Base-by-base conservation (phyloP, 2,329 filamentous ascomycete genomes). In the Fusarium multiceps region DNA sequence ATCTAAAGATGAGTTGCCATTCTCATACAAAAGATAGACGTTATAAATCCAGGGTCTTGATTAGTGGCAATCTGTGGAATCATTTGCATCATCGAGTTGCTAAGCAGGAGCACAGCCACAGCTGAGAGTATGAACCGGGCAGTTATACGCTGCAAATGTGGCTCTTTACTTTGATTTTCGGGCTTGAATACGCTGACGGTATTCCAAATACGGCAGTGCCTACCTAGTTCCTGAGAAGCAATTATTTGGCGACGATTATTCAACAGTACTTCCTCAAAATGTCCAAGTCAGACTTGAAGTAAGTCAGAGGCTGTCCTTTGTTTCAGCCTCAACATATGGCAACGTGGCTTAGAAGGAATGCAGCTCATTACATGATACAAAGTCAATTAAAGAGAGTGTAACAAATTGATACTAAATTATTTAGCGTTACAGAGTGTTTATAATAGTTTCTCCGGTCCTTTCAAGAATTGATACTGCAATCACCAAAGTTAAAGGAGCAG, bases 81-180 rank as follows among this genome's bases (percentile, higher is more conserved):
- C 69, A 49, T 68, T 69, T 74, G 69, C 71, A 75, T 75, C 72
- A 75, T 75, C 67, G 71, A 67, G 59, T 47, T 41, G 37, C 30
- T 56, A 46, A 50, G 61, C 46, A 37, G 12, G 34, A 58, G 65
- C 54, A 46, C 65, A 42, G 55, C 60, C 67, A 69, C 71, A 69
- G 69, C 66, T 18, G 21, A 23, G 14, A 54, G 14, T 37, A n/a
- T n/a, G 34, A 37, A 37, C 20, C 42, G 30, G 27, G 10, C 27
- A 28, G 23, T 25, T 50, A 32, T 67, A 67, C 46, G 50, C 63
- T 50, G 23, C 9, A 30, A 37, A 40, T 45, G 32, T 57, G 51
- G 59, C 32, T 34, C 45, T 42, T 42, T 12, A 20, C 20, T 10
- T 37, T 40, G 20, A 47, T 21, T 21, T 20, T 42, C 42, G 30